These are phyloP conservation scores for Malassezia globosa DNA, from an alignment of 1,284 basidiomycete species.

Conservation along the genomic window DNA sequence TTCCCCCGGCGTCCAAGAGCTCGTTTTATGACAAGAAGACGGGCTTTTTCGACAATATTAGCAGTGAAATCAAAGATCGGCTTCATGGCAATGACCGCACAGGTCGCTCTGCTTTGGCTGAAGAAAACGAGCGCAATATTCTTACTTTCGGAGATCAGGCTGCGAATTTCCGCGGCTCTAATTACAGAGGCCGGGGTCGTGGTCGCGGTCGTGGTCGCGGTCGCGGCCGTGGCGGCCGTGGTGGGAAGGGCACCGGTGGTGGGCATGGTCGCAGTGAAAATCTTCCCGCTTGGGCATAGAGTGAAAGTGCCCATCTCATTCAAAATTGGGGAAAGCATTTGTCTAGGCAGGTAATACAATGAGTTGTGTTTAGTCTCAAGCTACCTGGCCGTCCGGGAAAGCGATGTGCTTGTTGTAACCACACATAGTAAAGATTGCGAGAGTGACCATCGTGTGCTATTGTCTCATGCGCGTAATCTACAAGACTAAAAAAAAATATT, in stretches of 20 bases:
- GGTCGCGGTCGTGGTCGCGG: slow-evolving; percentile 7
- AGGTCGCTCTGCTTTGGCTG: slow-evolving; percentile 7
- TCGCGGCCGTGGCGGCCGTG: slow-evolving; percentile 3
- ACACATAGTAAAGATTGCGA: no score
- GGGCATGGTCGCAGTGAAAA: background rate
- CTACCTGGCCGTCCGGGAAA: no score
- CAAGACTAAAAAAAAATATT: no score
- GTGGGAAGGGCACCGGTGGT: no score
- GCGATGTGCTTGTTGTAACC: no score
- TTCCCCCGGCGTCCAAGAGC: slow-evolving; percentile 24
- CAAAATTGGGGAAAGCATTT: no score
- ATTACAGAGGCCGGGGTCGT: slow-evolving; percentile 1
- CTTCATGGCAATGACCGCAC: slow-evolving; percentile 20
- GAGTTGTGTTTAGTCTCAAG: no score
- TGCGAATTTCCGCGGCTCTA: slow-evolving; percentile 4
- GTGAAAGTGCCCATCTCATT: no score
- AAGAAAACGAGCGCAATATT: slow-evolving; percentile 39
- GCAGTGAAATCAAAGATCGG: slow-evolving; percentile 38
- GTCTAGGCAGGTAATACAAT: no score
- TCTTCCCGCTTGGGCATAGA: slow-evolving; percentile 13
- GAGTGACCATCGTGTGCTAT: no score
- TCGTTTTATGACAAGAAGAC: slow-evolving; percentile 42
- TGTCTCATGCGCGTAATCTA: no score
- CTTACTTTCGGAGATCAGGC: slow-evolving; percentile 42
- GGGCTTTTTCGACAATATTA: slow-evolving; percentile 46